Percentiles rank a stretch among this genome's conserved stretches.
Evolutionary conservation across 345 rosid genomes (phyloP).

Genomic region (Hibiscus syriacus): DNA sequence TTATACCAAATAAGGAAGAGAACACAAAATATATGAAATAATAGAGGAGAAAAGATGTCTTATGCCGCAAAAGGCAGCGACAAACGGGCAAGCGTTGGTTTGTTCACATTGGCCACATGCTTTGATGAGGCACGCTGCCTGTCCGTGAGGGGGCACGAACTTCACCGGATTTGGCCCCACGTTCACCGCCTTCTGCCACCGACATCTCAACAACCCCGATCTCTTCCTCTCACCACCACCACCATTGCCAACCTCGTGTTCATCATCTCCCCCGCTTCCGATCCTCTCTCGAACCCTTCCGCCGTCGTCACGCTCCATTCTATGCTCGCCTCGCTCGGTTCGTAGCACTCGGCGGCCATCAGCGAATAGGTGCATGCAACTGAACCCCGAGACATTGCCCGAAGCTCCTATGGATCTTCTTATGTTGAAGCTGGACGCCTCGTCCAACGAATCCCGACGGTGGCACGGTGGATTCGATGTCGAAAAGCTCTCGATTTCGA

Average conservation of each 20-base stretch:
- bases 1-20: no score
- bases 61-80: conserved; percentile 6
- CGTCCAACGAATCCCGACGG: conserved; percentile 58
- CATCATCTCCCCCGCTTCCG: conserved; percentile 27
- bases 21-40: neutral
- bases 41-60: neutral
- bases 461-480: conserved; percentile 30
- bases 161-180: conserved; percentile 56
- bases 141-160: conserved; percentile 14
- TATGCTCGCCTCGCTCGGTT: conserved; percentile 83
- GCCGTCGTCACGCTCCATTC: conserved; percentile 93
- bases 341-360: conserved; percentile 46
- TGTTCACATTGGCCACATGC: conserved; percentile 26
- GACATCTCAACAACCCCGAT: conserved; percentile 51
- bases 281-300: conserved; percentile 40
- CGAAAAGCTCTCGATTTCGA: conserved; percentile 94
- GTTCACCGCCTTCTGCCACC: conserved; percentile 71
- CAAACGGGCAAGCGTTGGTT: neutral
- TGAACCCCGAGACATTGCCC: neutral
- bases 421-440: conserved; percentile 19
- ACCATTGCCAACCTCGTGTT: neutral
- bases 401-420: neutral
- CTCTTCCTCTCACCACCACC: conserved; percentile 17
- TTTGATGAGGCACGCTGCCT: conserved; percentile 10
- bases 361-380: neutral